A percentile compares a stretch with the other conserved stretches of the same genome.
phyloP scores from a whole-genome alignment of 768 basidiomycete genomes.

The Phaffia australis region DNA sequence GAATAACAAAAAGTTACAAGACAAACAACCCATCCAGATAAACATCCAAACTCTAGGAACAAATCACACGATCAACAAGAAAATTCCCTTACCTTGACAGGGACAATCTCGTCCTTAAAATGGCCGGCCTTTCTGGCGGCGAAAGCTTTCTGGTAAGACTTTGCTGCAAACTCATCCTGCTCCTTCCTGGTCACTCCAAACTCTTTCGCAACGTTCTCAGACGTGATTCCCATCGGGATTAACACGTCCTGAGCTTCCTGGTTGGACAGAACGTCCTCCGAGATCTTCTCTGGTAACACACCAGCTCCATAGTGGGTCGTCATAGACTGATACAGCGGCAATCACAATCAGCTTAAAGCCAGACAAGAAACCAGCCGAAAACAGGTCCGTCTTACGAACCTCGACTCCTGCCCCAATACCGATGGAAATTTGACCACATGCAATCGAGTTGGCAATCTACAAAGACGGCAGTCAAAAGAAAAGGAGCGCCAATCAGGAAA shows the following conservation, averaged over 20 bases:
- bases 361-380: not conserved
- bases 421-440: conserved; percentile 69
- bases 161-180: conserved; percentile 79
- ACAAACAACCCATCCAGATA: not conserved
- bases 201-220: conserved; percentile 52
- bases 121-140: conserved; percentile 67
- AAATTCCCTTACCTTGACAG: conserved; percentile 51
- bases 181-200: conserved; percentile 59
- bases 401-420: conserved; percentile 54
- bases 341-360: conserved; percentile 40
- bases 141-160: conserved; percentile 76
- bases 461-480: not conserved
- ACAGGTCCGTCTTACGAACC: conserved; percentile 37
- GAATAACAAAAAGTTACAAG: too few relatives aligned
- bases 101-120: conserved; percentile 74
- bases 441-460: conserved; percentile 67
- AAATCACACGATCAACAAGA: not conserved
- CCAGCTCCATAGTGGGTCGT: conserved; percentile 44
- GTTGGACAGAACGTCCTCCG: conserved; percentile 52
- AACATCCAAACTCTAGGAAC: not conserved
- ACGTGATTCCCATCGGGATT: conserved; percentile 62
- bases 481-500: not conserved
- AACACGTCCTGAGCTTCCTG: conserved; percentile 46
- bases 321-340: conserved; percentile 82
- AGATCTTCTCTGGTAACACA: conserved; percentile 40